Evolutionary conservation across 2,329 filamentous ascomycete genomes (phyloP).

Genomic region (Calonectria henricotiae): DNA sequence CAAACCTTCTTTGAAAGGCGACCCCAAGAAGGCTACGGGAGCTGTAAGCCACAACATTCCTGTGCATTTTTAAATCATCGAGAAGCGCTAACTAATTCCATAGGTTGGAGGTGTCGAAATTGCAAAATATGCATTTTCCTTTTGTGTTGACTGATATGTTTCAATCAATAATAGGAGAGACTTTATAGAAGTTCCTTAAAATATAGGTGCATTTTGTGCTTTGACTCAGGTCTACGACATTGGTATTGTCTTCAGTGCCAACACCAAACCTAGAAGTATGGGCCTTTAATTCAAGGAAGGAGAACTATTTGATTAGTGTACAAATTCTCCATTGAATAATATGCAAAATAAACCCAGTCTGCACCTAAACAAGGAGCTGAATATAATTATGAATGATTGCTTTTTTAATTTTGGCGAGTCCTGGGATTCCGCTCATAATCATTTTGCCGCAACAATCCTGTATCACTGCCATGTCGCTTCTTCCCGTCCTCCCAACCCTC

Average conservation of each 20-base stretch:
- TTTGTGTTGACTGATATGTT: background rate
- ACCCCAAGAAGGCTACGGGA: constrained; percentile 14
- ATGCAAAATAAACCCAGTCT: no score
- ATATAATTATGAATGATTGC: background rate
- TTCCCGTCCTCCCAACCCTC: background rate
- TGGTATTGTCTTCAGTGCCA: no score
- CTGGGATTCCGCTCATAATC: background rate
- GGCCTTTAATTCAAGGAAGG: no score
- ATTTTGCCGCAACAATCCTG: background rate
- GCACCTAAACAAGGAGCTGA: no score
- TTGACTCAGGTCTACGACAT: background rate
- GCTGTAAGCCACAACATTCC: background rate
- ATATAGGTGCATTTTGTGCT: background rate
- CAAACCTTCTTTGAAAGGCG: background rate
- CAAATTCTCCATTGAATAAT: no score
- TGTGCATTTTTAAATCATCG: no score
- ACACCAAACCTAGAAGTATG: no score
- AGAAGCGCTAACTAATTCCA: background rate
- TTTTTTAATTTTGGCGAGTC: background rate
- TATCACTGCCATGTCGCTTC: background rate
- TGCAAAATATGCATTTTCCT: background rate
- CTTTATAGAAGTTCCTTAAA: background rate
- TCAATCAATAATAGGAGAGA: background rate
- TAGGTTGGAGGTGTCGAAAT: constrained; percentile 15
- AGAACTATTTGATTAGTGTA: no score